Evolutionary conservation across 129 eudicot species (phyloP).

Genomic region (Saussurea involucrata): DNA sequence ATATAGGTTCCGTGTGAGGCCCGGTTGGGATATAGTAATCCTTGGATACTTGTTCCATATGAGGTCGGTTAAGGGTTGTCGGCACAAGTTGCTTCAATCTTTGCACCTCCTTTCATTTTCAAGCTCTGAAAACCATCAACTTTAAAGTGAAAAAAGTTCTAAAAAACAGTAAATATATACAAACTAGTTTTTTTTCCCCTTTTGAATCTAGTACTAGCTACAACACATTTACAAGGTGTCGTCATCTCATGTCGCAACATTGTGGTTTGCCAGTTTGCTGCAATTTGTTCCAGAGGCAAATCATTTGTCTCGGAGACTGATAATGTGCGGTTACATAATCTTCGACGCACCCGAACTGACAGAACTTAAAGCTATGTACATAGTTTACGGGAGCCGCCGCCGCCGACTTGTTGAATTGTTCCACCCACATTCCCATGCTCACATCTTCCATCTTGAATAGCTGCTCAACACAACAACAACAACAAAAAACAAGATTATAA

Average conservation of each 20-base stretch:
- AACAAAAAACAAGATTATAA: background rate
- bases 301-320: constrained; percentile 52
- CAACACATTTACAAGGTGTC: background rate
- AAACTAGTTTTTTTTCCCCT: background rate
- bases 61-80: too few relatives aligned
- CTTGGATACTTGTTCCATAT: too few relatives aligned
- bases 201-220: background rate
- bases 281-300: constrained; percentile 60
- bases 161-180: background rate
- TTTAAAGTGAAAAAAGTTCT: background rate
- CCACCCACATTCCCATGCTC: constrained; percentile 51
- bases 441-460: constrained; percentile 59
- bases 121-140: background rate
- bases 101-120: background rate
- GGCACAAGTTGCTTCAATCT: background rate
- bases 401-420: constrained; percentile 32
- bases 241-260: constrained; percentile 80
- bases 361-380: constrained; percentile 43
- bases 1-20: too few relatives aligned
- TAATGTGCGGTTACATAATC: constrained; percentile 42
- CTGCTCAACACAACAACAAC: constrained; percentile 20
- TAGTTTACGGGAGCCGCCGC: constrained; percentile 34
- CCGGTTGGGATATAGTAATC: too few relatives aligned
- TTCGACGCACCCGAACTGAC: constrained; percentile 46
- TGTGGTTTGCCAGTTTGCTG: constrained; percentile 8